Evolutionary conservation across 1,284 basidiomycete genomes (phyloP), one percentile per base, ranked within the genome.

Genomic region (Termitomyces sp.): DNA sequence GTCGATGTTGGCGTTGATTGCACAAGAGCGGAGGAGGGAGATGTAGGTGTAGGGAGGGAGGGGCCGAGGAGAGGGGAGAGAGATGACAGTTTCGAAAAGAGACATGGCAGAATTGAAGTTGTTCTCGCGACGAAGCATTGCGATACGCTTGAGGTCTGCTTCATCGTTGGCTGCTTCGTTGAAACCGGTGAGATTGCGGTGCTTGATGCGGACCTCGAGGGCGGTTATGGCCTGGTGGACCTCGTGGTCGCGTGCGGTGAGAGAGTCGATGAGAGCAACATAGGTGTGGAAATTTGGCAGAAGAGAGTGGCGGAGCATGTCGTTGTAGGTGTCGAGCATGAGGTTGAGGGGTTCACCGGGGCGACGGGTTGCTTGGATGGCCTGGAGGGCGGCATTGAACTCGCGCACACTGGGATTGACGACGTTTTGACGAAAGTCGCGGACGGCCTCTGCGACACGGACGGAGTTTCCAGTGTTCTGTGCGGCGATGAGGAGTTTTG

Each of bases 161-260:
- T 68, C 64, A 13, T 68, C 56, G 10, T 61, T 54, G 2, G 65
- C 48, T 10, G 55, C 38, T 36, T 68, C 58, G 0, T 55, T 50
- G 5, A 61, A 60, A n/a, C 64, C 60, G 0, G 62, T 60, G n/a
- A 69, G 58, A 28, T 60, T 45, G 2, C 71, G 70, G 31, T 73
- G 70, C 44, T 73, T 75, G 24, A 74, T 64, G 36, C 79, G 74
- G 26, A 65, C 64, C 42, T 83, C 73, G 45, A 84, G 65, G 3
- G 68, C 58, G 17, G 70, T 61, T 24, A 85, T 75, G 0, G 79
- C 74, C 15, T 68, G 67, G 38, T 78, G 70, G 3, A 92, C 78
- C 63, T 95, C 91, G 8, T 72, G 66, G 62, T 96, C 92, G 38
- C 93, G 85, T 28, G 79, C 73, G 21, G 84, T 83, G 55, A 97